phyloP scores from a whole-genome alignment of 2,329 filamentous ascomycete species.

The Aureobasidium sp. region DNA sequence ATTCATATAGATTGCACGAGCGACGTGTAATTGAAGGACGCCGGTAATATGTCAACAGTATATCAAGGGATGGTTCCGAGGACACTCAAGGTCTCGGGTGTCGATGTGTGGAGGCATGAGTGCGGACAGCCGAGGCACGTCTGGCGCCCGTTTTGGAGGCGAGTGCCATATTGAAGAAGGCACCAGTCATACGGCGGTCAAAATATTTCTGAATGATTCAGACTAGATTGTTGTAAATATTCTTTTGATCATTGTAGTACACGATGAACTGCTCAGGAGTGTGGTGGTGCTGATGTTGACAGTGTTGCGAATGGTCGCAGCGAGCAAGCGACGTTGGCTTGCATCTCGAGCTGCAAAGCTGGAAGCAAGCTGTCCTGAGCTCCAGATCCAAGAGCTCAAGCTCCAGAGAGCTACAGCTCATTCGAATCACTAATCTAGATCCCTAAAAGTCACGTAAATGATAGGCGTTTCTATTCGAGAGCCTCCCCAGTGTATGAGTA shows the following conservation, averaged over 20 bases:
- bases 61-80: neutral
- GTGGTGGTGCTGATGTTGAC: neutral
- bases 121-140: constrained; percentile 8
- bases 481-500: constrained; percentile 6
- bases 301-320: neutral
- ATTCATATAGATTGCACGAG: neutral
- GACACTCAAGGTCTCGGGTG: neutral
- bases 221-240: neutral
- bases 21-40: neutral
- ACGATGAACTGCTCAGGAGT: neutral
- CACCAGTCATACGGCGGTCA: neutral
- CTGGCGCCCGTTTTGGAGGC: neutral
- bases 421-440: neutral
- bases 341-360: neutral
- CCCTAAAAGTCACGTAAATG: neutral
- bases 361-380: constrained; percentile 9
- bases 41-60: neutral
- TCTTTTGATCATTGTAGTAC: neutral
- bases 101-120: neutral
- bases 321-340: neutral
- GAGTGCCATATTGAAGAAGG: neutral
- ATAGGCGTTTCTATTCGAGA: constrained; percentile 3
- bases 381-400: constrained; percentile 3
- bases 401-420: constrained; percentile 4
- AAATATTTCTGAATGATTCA: too few species aligned